These are phyloP conservation scores for Tarenaya hassleriana DNA, from an alignment of 345 rosid species.

Conservation along the genomic window DNA sequence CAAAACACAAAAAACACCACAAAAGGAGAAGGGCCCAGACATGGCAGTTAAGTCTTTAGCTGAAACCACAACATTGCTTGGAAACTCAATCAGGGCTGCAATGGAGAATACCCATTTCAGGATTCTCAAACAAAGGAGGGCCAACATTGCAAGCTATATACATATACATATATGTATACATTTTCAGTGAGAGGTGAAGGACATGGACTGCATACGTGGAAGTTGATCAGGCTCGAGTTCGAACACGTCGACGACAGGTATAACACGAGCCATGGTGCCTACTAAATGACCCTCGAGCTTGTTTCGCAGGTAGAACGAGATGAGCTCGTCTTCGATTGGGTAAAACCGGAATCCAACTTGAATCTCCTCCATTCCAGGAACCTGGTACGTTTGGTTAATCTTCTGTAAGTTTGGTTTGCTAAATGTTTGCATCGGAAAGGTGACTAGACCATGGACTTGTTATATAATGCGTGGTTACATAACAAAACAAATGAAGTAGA, in stretches of 20 bases:
- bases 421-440: not conserved
- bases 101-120: too few relatives aligned
- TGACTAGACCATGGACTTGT: not conserved
- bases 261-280: slow-evolving; percentile 44
- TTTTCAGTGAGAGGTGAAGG: too few relatives aligned
- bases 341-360: slow-evolving; percentile 64
- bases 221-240: slow-evolving; percentile 63
- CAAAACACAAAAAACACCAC: slow-evolving; percentile 6
- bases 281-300: slow-evolving; percentile 47
- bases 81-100: too few relatives aligned
- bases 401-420: too few relatives aligned
- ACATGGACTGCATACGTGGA: slow-evolving; percentile 41
- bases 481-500: too few relatives aligned
- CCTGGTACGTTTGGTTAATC: not conserved
- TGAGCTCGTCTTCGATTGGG: slow-evolving; percentile 89
- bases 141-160: too few relatives aligned
- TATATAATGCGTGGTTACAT: too few relatives aligned
- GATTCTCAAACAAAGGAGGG: too few relatives aligned
- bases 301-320: slow-evolving; percentile 68
- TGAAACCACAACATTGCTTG: too few relatives aligned
- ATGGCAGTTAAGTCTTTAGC: not conserved
- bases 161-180: too few relatives aligned
- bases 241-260: slow-evolving; percentile 58
- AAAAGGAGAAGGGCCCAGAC: slow-evolving; percentile 3
- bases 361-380: slow-evolving; percentile 28